These are phyloP conservation scores for Aureobasidium sp. DNA, from an alignment of 2,329 filamentous ascomycete genomes.

Conservation along the genomic window DNA sequence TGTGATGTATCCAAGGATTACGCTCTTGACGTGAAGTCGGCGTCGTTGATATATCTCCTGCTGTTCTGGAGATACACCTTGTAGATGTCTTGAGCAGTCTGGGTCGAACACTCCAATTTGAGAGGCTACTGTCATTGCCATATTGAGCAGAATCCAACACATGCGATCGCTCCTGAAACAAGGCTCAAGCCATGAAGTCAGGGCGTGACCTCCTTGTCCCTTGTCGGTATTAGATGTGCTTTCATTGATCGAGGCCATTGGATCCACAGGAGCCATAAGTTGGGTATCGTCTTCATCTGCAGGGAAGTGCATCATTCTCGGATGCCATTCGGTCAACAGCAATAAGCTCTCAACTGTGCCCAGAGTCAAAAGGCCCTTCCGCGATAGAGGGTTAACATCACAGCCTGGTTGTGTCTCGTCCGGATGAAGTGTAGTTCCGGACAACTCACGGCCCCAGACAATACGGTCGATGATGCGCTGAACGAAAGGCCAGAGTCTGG, in stretches of 20 bases:
- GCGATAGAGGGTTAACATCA: slow-evolving; percentile 50
- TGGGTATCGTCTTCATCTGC: slow-evolving; percentile 58
- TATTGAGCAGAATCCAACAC: slow-evolving; percentile 96
- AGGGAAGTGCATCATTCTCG: slow-evolving; percentile 87
- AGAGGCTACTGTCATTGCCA: slow-evolving; percentile 79
- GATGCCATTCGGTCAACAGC: slow-evolving; percentile 95
- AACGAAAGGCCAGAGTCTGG: slow-evolving; percentile 90
- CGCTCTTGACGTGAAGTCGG: slow-evolving; percentile 70
- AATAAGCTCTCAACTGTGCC: slow-evolving; percentile 92
- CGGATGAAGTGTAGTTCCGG: slow-evolving; percentile 78
- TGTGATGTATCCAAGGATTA: slow-evolving; percentile 84
- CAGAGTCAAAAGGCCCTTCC: slow-evolving; percentile 70
- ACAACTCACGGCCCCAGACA: slow-evolving; percentile 93
- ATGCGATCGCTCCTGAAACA: slow-evolving; percentile 86
- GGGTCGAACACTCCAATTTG: slow-evolving; percentile 95
- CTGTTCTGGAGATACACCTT: slow-evolving; percentile 40
- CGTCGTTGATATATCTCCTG: slow-evolving; percentile 70
- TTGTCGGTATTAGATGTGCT: slow-evolving; percentile 34
- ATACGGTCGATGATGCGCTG: slow-evolving; percentile 92
- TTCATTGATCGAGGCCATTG: slow-evolving; percentile 55
- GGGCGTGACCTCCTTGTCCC: slow-evolving; percentile 70
- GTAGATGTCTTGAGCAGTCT: slow-evolving; percentile 47
- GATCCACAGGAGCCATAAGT: slow-evolving; percentile 60
- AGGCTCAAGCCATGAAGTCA: slow-evolving; percentile 94
- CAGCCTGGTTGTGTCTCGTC: slow-evolving; percentile 59